Evolutionary conservation across 116 monocot species (phyloP).

Genomic region (Trichopus zeylanicus): DNA sequence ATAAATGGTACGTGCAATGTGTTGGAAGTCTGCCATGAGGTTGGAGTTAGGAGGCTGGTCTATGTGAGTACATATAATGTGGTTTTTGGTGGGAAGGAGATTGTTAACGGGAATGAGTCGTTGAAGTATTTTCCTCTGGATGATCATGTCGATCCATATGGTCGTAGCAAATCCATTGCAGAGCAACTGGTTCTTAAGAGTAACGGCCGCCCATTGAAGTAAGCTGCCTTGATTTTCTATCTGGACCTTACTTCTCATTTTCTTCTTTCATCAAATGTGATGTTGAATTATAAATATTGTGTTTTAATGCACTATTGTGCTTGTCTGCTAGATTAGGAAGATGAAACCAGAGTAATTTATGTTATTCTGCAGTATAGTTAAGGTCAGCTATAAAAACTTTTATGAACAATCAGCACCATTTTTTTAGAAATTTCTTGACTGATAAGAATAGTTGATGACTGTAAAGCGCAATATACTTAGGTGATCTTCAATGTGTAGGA

Average conservation of each 20-base stretch:
- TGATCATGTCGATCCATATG: slow-evolving; percentile 92
- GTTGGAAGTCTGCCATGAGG: slow-evolving; percentile 70
- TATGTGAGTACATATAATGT: slow-evolving; percentile 96
- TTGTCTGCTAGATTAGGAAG: neutral
- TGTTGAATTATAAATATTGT: neutral
- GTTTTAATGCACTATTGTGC: neutral
- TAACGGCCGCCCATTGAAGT: slow-evolving; percentile 79
- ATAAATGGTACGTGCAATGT: slow-evolving; percentile 89
- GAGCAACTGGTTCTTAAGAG: slow-evolving; percentile 91
- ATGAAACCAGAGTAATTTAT: neutral
- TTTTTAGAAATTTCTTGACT: neutral
- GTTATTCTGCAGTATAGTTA: neutral
- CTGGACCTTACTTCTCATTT: neutral
- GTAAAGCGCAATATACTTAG: neutral
- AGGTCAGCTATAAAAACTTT: neutral
- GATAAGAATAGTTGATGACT: neutral
- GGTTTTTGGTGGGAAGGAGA: slow-evolving; percentile 89
- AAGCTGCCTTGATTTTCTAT: slow-evolving; percentile 17
- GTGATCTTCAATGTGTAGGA: slow-evolving; percentile 23
- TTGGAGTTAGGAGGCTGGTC: slow-evolving; percentile 70
- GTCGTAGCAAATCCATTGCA: slow-evolving; percentile 79
- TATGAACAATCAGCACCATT: neutral
- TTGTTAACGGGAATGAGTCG: slow-evolving; percentile 81
- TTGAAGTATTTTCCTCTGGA: slow-evolving; percentile 80
- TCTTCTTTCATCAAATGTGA: neutral